Conservation (phyloP, 768 basidiomycete genomes). For the Tylopilus sp. region DNA sequence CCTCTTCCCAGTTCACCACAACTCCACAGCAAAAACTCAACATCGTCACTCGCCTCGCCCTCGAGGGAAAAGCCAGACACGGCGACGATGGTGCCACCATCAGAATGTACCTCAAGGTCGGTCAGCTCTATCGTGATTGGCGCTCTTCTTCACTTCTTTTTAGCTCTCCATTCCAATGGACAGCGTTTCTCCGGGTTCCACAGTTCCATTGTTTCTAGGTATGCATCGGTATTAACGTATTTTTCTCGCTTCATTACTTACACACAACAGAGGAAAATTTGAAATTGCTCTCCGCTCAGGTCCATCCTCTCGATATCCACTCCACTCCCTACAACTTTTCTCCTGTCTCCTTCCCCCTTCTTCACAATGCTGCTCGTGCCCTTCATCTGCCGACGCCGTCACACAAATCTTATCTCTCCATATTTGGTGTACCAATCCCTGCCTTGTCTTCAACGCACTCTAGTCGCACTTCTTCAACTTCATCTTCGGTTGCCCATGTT, state of each 20-base stretch:
- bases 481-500: conserved; percentile 24
- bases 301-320: conserved; percentile 70
- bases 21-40: conserved; percentile 51
- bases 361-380: conserved; percentile 66
- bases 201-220: conserved; percentile 74
- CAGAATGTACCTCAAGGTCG: conserved; percentile 75
- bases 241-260: conserved; percentile 1
- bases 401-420: conserved; percentile 55
- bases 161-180: conserved; percentile 71
- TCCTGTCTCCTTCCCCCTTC: conserved; percentile 53
- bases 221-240: too few relatives aligned
- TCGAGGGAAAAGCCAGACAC: conserved; percentile 70
- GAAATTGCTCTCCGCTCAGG: conserved; percentile 67
- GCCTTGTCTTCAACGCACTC: conserved; percentile 28
- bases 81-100: conserved; percentile 63
- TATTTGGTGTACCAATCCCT: conserved; percentile 44
- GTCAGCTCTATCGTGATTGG: conserved; percentile 2
- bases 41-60: conserved; percentile 68
- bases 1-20: conserved; percentile 45
- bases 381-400: conserved; percentile 63
- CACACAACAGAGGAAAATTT: conserved; percentile 65
- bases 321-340: conserved; percentile 78
- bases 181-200: conserved; percentile 58
- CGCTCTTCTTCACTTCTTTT: neutral
- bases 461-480: conserved; percentile 38